Conservation (phyloP, 768 basidiomycete genomes). For the Roridomyces roridus region DNA sequence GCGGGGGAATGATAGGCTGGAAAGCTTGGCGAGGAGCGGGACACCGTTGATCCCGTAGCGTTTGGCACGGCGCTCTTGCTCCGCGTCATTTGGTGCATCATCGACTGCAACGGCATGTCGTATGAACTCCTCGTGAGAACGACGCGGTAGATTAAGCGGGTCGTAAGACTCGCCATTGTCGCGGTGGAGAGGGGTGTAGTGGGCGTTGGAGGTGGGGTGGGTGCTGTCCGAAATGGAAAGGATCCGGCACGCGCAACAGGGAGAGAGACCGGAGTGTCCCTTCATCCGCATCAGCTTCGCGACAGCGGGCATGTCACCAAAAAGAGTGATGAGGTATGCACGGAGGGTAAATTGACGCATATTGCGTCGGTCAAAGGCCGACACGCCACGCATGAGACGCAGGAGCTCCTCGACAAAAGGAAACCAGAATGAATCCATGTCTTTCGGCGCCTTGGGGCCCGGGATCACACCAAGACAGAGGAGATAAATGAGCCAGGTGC, state of each 20-base stretch:
- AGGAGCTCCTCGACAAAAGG: conserved; percentile 49
- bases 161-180: background rate
- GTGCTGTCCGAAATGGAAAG: background rate
- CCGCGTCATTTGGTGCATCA: background rate
- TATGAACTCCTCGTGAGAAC: conserved; percentile 4
- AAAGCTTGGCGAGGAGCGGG: conserved; percentile 30
- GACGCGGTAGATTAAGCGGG: conserved; percentile 29
- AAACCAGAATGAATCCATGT: conserved; percentile 49
- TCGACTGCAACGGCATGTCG: background rate
- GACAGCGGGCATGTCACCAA: conserved; percentile 39
- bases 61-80: conserved; percentile 1
- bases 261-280: conserved; percentile 30
- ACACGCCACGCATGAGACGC: too few relatives aligned
- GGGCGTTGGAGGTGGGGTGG: background rate
- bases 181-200: conserved; percentile 3
- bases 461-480: too few relatives aligned
- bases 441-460: conserved; percentile 49
- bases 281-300: too few relatives aligned
- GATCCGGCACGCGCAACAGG: conserved; percentile 37
- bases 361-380: conserved; percentile 33
- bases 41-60: conserved; percentile 31
- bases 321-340: conserved; percentile 33
- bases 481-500: conserved; percentile 40
- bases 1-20: too few relatives aligned
- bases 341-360: conserved; percentile 30